Conservation (phyloP, 148 eudicot species). For the Spergularia bocconei region DNA sequence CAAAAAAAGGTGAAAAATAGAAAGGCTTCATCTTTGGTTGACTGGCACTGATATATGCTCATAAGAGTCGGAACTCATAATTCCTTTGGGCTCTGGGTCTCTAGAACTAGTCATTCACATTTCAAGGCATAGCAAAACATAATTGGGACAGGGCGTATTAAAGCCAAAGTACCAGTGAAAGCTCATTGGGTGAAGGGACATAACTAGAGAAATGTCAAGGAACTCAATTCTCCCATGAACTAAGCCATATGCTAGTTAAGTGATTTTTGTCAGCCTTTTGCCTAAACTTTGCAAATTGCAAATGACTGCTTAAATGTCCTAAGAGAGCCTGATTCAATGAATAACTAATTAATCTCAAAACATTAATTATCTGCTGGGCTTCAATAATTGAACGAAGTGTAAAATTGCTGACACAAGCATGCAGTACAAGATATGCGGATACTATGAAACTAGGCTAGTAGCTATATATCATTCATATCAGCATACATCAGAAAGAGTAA, state of each 20-base stretch:
- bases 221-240: not conserved
- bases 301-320: not conserved
- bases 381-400: not conserved
- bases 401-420: not conserved
- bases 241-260: not conserved
- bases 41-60: conserved; percentile 1
- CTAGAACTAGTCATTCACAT: not conserved
- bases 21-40: not conserved
- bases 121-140: not conserved
- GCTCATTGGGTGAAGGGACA: not conserved
- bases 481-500: not conserved
- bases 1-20: too few relatives aligned
- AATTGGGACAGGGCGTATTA: not conserved
- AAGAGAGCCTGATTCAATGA: too few relatives aligned
- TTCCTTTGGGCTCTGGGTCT: not conserved
- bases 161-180: not conserved
- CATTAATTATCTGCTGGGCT: not conserved
- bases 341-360: not conserved
- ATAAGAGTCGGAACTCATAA: not conserved
- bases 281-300: not conserved
- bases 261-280: not conserved
- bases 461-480: not conserved
- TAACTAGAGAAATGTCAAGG: not conserved
- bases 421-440: not conserved
- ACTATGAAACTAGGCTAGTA: not conserved